Percentiles rank a stretch among this genome's conserved stretches.
These are phyloP conservation scores for Chamaecrista fasciculata DNA, from an alignment of 306 rosid genomes.

Conservation along the genomic window DNA sequence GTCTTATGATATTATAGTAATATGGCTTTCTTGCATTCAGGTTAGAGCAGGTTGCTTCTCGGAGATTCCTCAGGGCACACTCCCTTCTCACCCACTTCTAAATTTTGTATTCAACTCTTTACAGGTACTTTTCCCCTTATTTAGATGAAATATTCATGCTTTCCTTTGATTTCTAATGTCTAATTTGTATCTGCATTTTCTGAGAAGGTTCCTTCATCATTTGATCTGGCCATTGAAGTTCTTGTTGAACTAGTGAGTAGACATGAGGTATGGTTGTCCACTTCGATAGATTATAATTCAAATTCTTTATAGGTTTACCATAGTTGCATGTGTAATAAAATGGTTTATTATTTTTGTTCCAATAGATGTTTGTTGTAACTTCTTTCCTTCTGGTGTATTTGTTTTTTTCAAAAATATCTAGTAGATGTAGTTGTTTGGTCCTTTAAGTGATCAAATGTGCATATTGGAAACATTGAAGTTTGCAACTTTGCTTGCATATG, in stretches of 20 bases:
- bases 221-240: conserved; percentile 95
- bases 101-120: conserved; percentile 78
- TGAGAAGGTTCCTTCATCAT: conserved; percentile 66
- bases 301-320: conserved; percentile 13
- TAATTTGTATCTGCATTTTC: conserved; percentile 27
- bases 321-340: conserved; percentile 11
- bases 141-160: conserved; percentile 17
- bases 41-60: conserved; percentile 96
- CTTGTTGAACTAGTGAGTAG: conserved; percentile 84
- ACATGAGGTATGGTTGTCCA: conserved; percentile 72
- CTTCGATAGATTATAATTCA: conserved; percentile 20
- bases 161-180: conserved; percentile 14
- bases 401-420: not conserved
- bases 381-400: conserved; percentile 28
- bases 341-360: conserved; percentile 10
- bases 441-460: conserved; percentile 1
- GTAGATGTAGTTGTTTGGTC: conserved; percentile 16
- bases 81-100: conserved; percentile 84
- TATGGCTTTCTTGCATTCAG: conserved; percentile 45
- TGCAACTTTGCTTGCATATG: conserved; percentile 3
- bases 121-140: conserved; percentile 55
- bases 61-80: conserved; percentile 72
- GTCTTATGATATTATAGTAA: conserved; percentile 15
- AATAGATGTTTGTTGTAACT: conserved; percentile 16
- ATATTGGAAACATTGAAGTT: not conserved